These are phyloP conservation scores for Eucalyptus regnans DNA, from an alignment of 345 rosid genomes.

Conservation along the genomic window DNA sequence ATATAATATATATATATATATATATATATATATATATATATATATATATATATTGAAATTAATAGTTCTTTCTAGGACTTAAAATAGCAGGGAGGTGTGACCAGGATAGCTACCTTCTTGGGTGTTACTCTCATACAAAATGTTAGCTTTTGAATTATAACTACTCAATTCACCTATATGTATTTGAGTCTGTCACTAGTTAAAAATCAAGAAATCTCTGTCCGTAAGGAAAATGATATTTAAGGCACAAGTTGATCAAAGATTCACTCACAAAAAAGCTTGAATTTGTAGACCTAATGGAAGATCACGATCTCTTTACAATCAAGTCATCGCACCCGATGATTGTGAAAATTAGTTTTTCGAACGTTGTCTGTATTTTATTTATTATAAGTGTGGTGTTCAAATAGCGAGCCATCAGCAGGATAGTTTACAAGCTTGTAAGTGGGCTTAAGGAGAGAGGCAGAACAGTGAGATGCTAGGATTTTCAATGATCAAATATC, in stretches of 20 bases:
- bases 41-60: neutral
- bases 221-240: accelerated
- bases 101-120: neutral
- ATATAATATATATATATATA: too few relatives aligned
- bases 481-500: neutral
- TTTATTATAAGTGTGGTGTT: neutral
- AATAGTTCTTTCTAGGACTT: neutral
- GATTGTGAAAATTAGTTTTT: neutral
- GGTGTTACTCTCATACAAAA: neutral
- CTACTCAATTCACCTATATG: neutral
- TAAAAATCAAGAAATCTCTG: neutral
- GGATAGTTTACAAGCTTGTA: neutral
- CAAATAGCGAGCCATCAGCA: neutral
- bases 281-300: neutral
- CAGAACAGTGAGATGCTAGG: accelerated
- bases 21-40: neutral
- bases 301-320: neutral
- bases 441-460: neutral
- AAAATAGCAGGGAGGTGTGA: neutral
- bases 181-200: neutral
- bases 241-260: neutral
- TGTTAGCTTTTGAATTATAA: neutral
- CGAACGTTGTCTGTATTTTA: neutral
- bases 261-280: neutral
- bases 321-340: neutral